Percentiles rank a stretch among this genome's conserved stretches.
Conservation (phyloP, 1,284 basidiomycete genomes). For the Lentinus polychrous region DNA sequence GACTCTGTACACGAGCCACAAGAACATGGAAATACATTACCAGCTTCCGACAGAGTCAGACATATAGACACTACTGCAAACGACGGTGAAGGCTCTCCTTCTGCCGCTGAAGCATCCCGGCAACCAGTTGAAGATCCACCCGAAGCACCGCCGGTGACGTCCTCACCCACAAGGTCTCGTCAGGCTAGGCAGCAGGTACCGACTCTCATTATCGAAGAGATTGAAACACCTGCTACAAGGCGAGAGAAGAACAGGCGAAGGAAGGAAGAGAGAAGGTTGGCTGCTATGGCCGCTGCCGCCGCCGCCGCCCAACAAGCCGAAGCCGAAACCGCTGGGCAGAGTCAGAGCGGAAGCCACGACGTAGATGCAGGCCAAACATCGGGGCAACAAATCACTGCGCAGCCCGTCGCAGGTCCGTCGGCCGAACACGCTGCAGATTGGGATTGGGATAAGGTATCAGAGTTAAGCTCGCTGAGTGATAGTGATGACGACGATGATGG, state of each 20-base stretch:
- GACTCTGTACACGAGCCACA: no score
- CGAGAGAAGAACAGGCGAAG: slow-evolving; percentile 44
- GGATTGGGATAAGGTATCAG: slow-evolving; percentile 19
- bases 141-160: neutral
- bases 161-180: neutral
- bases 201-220: slow-evolving; percentile 51
- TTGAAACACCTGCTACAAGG: slow-evolving; percentile 62
- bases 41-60: no score
- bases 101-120: neutral
- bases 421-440: neutral
- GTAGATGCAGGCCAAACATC: no score
- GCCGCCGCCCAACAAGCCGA: neutral
- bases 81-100: neutral
- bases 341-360: neutral
- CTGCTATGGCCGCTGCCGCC: neutral
- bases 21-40: no score
- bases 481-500: slow-evolving; percentile 18
- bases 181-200: slow-evolving; percentile 13
- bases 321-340: neutral
- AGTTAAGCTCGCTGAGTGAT: slow-evolving; percentile 27
- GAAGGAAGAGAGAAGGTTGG: slow-evolving; percentile 33
- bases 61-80: neutral
- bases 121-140: neutral
- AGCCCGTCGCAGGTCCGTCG: neutral
- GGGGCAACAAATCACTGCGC: neutral